Conservation (phyloP, 1,284 basidiomycete genomes). For the Marasmius fiardii region DNA sequence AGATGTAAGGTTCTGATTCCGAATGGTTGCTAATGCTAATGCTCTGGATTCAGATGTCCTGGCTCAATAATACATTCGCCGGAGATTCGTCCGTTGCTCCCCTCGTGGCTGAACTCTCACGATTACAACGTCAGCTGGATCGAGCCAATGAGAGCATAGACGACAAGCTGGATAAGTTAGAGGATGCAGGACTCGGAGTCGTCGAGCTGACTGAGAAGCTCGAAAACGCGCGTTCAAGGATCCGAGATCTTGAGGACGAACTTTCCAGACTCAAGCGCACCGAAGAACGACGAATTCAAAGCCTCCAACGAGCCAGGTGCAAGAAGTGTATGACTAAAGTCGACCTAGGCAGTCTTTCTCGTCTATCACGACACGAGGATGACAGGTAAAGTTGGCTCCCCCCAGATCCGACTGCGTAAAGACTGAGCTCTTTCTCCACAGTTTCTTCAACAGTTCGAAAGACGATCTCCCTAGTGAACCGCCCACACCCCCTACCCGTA, state of each 20-base stretch:
- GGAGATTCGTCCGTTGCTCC: conserved; percentile 51
- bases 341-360: conserved; percentile 42
- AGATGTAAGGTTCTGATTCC: conserved; percentile 52
- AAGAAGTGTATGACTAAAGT: conserved; percentile 63
- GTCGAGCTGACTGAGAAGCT: conserved; percentile 68
- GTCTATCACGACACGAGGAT: conserved; percentile 34
- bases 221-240: conserved; percentile 60
- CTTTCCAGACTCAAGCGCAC: conserved; percentile 55
- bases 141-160: conserved; percentile 80
- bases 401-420: background rate
- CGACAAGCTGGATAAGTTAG: conserved; percentile 78
- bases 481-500: conserved; percentile 61
- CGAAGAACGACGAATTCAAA: conserved; percentile 59
- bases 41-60: conserved; percentile 54
- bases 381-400: conserved; percentile 47
- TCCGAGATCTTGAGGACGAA: conserved; percentile 62
- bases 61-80: conserved; percentile 60
- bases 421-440: conserved; percentile 22
- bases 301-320: conserved; percentile 58
- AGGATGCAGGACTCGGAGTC: conserved; percentile 70
- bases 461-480: conserved; percentile 50
- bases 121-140: conserved; percentile 69
- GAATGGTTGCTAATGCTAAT: background rate
- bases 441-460: conserved; percentile 48
- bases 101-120: conserved; percentile 59